Base-by-base conservation (phyloP, 805 yeast species). In the Nakazawaea siamensis region DNA sequence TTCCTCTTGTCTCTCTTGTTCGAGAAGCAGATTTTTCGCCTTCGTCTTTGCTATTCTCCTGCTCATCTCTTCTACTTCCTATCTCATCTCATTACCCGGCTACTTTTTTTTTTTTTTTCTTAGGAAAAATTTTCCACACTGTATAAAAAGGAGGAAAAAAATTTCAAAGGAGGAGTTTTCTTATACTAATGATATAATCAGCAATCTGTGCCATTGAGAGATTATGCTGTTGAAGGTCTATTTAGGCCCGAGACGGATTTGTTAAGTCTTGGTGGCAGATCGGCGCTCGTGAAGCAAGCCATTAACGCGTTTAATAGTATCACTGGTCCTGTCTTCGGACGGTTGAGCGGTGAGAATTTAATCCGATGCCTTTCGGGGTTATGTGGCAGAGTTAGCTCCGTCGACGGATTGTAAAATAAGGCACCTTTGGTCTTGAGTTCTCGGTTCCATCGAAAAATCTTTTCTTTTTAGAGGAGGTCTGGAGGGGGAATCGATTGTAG, bases 341-440 rank as follows among this genome's bases (percentile, higher is more conserved):
- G 58, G 46, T 37, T 41, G 57, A 45, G 64, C 54, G 57, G 61
- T 58, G 49, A 49, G 62, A 51, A 49, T 40, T 43, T 39, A 27
- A 45, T 25, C 23, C 38, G 19, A 38, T 27, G 35, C 35, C 47
- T 38, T 34, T 37, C 21, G 13, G 29, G 45, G 60, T 64, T 55
- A 61, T 82, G 72, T 64, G 70, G 71, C 88, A 80, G 90, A 80
- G 69, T 57, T 65, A 31, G 31, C 97, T 94, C 95, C 85, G 95
- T 78, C 94, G 95, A 88, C 95, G 78, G 88, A 81, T 81, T 82
- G 80, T 60, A 83, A 69, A 90, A 48, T 46, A 67, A 84, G 28
- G 76, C 63, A 63, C 51, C 54, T 16, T 26, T 40, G 73, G 69
- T 54, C 68, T 75, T 71, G 81, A 75, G 71, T 68, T 74, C 80